phyloP scores from a whole-genome alignment of 495 filamentous ascomycete species.

The Cladorrhinum samala region DNA sequence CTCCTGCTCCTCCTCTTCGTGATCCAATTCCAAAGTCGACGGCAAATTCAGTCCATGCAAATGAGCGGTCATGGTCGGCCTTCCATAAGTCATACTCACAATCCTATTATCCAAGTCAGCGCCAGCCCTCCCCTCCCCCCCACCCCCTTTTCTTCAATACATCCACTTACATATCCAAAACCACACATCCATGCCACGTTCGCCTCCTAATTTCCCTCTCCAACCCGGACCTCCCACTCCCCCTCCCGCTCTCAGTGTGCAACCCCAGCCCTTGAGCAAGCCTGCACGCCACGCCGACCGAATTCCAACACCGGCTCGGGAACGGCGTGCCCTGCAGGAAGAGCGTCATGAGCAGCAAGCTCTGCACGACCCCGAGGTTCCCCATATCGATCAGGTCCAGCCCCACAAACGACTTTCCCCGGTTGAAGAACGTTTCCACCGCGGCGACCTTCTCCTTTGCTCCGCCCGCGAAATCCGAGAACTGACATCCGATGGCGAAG shows the following conservation, averaged over 20 bases:
- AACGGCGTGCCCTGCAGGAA: slow-evolving; percentile 43
- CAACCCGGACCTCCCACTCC: slow-evolving; percentile 20
- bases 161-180: slow-evolving; percentile 39
- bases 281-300: slow-evolving; percentile 42
- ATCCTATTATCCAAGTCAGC: slow-evolving; percentile 25
- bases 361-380: slow-evolving; percentile 42
- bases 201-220: slow-evolving; percentile 40
- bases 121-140: neutral
- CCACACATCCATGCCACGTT: slow-evolving; percentile 45
- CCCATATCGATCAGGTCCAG: slow-evolving; percentile 41
- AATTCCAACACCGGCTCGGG: slow-evolving; percentile 43
- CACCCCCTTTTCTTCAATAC: neutral
- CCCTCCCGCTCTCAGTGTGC: slow-evolving; percentile 30
- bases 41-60: slow-evolving; percentile 31
- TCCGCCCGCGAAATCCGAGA: slow-evolving; percentile 30
- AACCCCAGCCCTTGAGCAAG: slow-evolving; percentile 44
- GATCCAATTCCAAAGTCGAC: slow-evolving; percentile 10
- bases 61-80: slow-evolving; percentile 41
- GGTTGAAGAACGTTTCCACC: slow-evolving; percentile 40
- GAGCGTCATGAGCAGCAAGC: slow-evolving; percentile 38
- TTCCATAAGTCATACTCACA: slow-evolving; percentile 45
- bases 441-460: slow-evolving; percentile 30
- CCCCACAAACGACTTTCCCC: slow-evolving; percentile 38
- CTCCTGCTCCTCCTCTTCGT: slow-evolving; percentile 7
- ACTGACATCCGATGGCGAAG: slow-evolving; percentile 42